Base-by-base conservation (phyloP, 2,329 filamentous ascomycete genomes). In the Huntiella decipiens region DNA sequence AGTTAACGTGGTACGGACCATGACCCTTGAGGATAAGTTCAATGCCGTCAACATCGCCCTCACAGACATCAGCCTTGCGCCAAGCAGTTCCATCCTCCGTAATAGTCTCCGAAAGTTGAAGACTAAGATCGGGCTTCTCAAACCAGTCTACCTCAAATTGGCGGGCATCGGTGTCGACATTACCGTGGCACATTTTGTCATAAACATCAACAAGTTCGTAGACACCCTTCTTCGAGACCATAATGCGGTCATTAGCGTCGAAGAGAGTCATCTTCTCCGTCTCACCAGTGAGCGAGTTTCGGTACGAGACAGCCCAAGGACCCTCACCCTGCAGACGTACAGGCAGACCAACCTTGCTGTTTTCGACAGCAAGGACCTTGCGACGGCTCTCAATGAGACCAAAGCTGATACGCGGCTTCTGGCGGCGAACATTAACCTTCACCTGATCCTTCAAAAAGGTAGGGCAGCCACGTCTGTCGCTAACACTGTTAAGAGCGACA, bases 41-140 rank as follows among this genome's bases (percentile, higher is more conserved):
- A 46, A 95, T 77, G 3, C 78, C 77, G 59, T 95, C 88, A 56
- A 94, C 82, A 51, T 96, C 88, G 28, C 88, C 88, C 63, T 98
- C 87, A 57, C 91, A 98, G 28, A 98, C 79, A 50, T 87, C 79
- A 37, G 77, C 72, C 61, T 92, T 92, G 53, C 77, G 58, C 57
- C 79, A 82, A 32, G 68, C 67, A 22, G 67, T 65, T 6, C 64
- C 66, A 12, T 67, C 65, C 33, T 68, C 61, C 8, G 54, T 49
- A 40, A 83, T 68, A 40, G 77, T 72, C 3, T 75, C 67, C n/a
- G 73, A 74, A 50, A 80, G 71, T 4, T 77, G 66, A 39, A 91
- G 59, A 11, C 70, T 71, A 37, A 92, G 68, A 51, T 75, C 67
- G 1, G 91, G 92, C 40, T 87, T 75, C 32, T 82, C 72, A 54